Base-by-base conservation (phyloP, 805 yeast species). In the Huiozyma naganishii region DNA sequence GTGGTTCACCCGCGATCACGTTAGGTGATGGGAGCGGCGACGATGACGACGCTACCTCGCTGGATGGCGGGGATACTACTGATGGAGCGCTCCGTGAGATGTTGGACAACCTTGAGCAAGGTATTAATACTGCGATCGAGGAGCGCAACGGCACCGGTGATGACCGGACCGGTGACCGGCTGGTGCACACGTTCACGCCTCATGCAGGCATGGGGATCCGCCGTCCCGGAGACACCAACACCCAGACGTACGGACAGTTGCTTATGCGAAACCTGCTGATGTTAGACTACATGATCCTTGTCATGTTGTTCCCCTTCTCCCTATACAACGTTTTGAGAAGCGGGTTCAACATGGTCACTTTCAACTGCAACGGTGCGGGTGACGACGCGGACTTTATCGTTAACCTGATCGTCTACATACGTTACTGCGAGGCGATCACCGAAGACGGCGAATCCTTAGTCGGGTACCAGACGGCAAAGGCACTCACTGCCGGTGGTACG, bases 221-320 rank as follows among this genome's bases (percentile, higher is more conserved):
- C 23, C 23, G 23, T 2, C 23, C 23, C 23, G 23, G 23, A 12
- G 27, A 13, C 27, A 12, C 9, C 4, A 8, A 9, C 37, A 34
- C 10, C 27, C 9, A 2, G 37, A 38, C n/a, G 29, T 51, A 48
- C 39, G 48, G 56, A 13, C 47, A 58, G 29, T 41, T 51, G 6
- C 40, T 62, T 23, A 36, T 58, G 10, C 44, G 61, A 32, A 53
- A 57, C 30, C 41, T 62, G 17, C 42, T 62, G 23, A 42, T 58
- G 4, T 37, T 62, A 23, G 65, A 62, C 45, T 56, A 59, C 39
- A 45, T 55, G 11, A 44, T 62, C 8, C 49, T 59, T 42, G 43
- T 56, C 7, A 27, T 62, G 8, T 48, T 61, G 12, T 52, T 62
- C 48, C 66, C 66, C 29, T 53, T 62, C 43, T 55, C 64, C 10